Percentiles rank a stretch among this genome's conserved stretches.
phyloP scores from a whole-genome alignment of 495 filamentous ascomycete species.

The Trichoderma asperelloides region DNA sequence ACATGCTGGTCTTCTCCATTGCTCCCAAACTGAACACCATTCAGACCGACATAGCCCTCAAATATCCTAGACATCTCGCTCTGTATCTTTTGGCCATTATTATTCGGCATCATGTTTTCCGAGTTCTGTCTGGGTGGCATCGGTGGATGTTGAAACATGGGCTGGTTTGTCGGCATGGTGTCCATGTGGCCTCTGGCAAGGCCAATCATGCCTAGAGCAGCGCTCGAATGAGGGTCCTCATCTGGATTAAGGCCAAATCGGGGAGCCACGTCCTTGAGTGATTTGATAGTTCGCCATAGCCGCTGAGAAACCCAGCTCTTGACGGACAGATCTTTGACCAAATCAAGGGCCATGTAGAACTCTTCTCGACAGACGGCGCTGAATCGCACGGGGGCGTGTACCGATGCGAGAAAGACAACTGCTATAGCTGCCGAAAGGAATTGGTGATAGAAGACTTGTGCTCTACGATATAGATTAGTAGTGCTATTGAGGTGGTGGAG shows the following conservation, averaged over 20 bases:
- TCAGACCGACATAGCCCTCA: slow-evolving; percentile 29
- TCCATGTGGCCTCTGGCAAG: slow-evolving; percentile 17
- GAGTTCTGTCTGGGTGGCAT: background rate
- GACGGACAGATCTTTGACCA: slow-evolving; percentile 72
- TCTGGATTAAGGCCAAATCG: slow-evolving; percentile 58
- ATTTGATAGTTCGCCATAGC: slow-evolving; percentile 73
- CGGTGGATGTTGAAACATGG: slow-evolving; percentile 3
- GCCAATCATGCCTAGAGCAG: slow-evolving; percentile 24
- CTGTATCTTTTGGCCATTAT: slow-evolving; percentile 32
- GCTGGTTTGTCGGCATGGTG: slow-evolving; percentile 10
- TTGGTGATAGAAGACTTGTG: slow-evolving; percentile 80
- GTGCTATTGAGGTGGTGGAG: slow-evolving; percentile 67
- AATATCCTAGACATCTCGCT: slow-evolving; percentile 39
- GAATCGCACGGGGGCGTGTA: slow-evolving; percentile 71
- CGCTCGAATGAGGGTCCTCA: slow-evolving; percentile 24
- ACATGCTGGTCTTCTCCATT: background rate
- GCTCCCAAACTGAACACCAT: slow-evolving; percentile 10
- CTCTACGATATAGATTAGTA: slow-evolving; percentile 70
- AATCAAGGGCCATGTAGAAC: slow-evolving; percentile 78
- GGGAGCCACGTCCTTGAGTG: slow-evolving; percentile 70
- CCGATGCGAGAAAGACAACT: slow-evolving; percentile 74
- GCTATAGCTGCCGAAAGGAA: slow-evolving; percentile 75
- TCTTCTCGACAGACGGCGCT: slow-evolving; percentile 65
- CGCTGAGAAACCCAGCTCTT: slow-evolving; percentile 69
- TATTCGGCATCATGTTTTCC: slow-evolving; percentile 15